Conservation (phyloP, 2,329 filamentous ascomycete genomes). For the Fusarium anguioides region DNA sequence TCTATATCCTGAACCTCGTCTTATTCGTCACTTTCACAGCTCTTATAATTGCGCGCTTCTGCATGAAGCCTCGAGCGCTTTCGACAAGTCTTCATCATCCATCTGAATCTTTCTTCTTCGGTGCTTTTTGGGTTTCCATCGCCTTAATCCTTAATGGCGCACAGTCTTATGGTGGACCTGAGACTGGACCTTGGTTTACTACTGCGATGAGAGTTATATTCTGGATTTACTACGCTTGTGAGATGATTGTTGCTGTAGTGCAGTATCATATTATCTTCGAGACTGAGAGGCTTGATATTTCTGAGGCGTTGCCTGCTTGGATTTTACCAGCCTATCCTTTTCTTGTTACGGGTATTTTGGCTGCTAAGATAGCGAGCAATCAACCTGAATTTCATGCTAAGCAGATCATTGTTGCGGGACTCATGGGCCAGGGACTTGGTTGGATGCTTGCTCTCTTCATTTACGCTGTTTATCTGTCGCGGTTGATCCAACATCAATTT, state of each 20-base stretch:
- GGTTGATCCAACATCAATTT: constrained; percentile 17
- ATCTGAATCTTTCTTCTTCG: constrained; percentile 21
- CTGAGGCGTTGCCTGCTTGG: constrained; percentile 13
- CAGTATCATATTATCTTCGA: constrained; percentile 24
- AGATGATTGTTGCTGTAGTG: constrained; percentile 13
- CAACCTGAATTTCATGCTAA: constrained; percentile 18
- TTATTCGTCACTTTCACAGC: constrained; percentile 7
- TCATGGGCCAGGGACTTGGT: constrained; percentile 19
- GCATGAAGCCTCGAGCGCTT: constrained; percentile 12
- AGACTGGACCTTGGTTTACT: constrained; percentile 2
- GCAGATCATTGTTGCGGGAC: constrained; percentile 18
- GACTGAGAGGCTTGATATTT: constrained; percentile 5
- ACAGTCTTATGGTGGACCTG: constrained; percentile 17
- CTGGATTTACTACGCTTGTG: constrained; percentile 29
- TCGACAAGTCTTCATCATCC: constrained; percentile 20
- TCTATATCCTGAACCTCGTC: constrained; percentile 18
- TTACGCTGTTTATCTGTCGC: constrained; percentile 19
- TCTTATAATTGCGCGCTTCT: constrained; percentile 2
- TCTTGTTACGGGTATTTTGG: constrained; percentile 19
- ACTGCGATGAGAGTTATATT: constrained; percentile 4
- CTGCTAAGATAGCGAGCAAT: constrained; percentile 5
- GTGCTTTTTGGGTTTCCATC: constrained; percentile 16
- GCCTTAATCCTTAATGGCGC: constrained; percentile 16
- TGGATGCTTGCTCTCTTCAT: constrained; percentile 30
- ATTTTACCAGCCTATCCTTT: constrained; percentile 25